Evolutionary conservation across 768 basidiomycete species (phyloP), one percentile per base, ranked within the genome.

Genomic region (Pholiota molesta): DNA sequence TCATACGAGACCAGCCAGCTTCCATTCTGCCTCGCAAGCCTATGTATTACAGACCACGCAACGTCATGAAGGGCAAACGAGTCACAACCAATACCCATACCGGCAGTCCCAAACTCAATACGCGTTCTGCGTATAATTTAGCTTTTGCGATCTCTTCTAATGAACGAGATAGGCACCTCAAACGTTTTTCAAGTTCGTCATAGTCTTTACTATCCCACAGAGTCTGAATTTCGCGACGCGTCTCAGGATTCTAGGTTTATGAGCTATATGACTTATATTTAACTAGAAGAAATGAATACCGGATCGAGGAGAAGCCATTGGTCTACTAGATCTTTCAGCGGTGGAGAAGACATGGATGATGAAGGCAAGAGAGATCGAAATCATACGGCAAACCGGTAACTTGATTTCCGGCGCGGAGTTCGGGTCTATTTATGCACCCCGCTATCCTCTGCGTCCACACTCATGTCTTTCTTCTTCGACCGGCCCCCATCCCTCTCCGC

Each of bases 1-100:
- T 96, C 92, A 96, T 95, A 59, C 91, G 83, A n/a, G 91, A 82
- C 84, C 90, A 94, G 1, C 94, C 94, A 8, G 93, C 93, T 66
- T 91, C 89, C 94, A 96, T 95, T 64, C 77, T 81, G 1, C 88
- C 92, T 67, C 92, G 79, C 21, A 94, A 78, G 56, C 93, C 93
- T 90, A 29, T 29, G 63, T 54, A 33, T 31, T 21, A 16, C 45
- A 21, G 7, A 23, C 21, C 47, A 13, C 56, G 55, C 19, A 55
- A 23, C 23, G 44, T 37, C 35, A 37, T 6, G 35, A 13, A 37
- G 14, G 13, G 3, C 13, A 2, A 13, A 16, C 10, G 35, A 16
- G 5, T 37, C 35, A 37, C 11, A 13, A n/a, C 55, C 55, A 40
- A 21, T 17, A 44, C 33, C 37, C 17, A 33, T 7, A 89, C 93